Evolutionary conservation across 2,329 filamentous ascomycete species (phyloP).

Genomic region (Laburnicola sp.): DNA sequence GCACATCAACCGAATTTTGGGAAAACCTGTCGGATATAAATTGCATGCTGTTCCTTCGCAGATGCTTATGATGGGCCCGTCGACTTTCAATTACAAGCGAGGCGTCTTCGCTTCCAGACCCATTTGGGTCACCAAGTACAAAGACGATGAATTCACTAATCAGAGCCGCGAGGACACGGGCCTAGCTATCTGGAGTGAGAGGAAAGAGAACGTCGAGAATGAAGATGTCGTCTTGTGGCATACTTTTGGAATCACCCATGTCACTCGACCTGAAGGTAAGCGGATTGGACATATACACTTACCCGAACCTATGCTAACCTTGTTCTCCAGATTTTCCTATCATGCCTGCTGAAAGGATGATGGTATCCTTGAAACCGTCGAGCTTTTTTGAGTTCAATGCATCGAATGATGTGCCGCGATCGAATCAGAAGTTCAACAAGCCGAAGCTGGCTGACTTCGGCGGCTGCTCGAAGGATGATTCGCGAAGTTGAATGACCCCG

Average conservation of each 20-base stretch:
- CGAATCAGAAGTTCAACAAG: background rate
- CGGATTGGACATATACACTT: background rate
- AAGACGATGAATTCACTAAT: slow-evolving; percentile 63
- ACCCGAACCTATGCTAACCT: slow-evolving; percentile 2
- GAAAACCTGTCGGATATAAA: slow-evolving; percentile 55
- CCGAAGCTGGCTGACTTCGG: background rate
- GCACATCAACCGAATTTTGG: slow-evolving; percentile 51
- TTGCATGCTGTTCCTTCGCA: slow-evolving; percentile 54
- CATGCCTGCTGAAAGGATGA: slow-evolving; percentile 62
- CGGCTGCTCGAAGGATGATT: background rate
- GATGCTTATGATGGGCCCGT: slow-evolving; percentile 56
- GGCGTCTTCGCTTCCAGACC: slow-evolving; percentile 63
- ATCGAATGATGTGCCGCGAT: slow-evolving; percentile 1
- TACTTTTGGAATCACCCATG: slow-evolving; percentile 64
- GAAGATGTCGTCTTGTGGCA: slow-evolving; percentile 61
- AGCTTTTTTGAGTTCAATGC: slow-evolving; percentile 57
- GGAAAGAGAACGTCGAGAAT: slow-evolving; percentile 59
- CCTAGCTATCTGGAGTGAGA: slow-evolving; percentile 53
- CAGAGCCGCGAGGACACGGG: slow-evolving; percentile 58
- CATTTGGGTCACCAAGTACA: slow-evolving; percentile 61
- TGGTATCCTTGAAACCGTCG: slow-evolving; percentile 59
- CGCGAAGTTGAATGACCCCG: background rate
- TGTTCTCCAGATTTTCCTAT: slow-evolving; percentile 55
- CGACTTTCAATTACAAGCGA: slow-evolving; percentile 59
- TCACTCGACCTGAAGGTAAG: slow-evolving; percentile 53